A percentile compares a stretch with the other conserved stretches of the same genome.
Conservation (phyloP, 2,329 filamentous ascomycete species). For the Fusarium virguliforme region DNA sequence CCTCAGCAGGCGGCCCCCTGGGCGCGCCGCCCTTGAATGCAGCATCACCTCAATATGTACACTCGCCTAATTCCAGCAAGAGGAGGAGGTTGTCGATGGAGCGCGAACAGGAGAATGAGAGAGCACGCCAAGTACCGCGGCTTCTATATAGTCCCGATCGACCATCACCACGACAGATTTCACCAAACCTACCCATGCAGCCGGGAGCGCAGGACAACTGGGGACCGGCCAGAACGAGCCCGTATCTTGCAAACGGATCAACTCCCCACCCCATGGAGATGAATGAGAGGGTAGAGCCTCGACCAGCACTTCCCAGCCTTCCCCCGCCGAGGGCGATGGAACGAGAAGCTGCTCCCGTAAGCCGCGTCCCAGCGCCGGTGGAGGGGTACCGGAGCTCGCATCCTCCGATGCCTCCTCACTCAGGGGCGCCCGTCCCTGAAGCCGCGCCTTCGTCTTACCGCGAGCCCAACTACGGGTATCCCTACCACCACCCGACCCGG, state of each 20-base stretch:
- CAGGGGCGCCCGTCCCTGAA: slow-evolving; percentile 54
- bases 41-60: slow-evolving; percentile 65
- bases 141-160: slow-evolving; percentile 60
- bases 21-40: slow-evolving; percentile 50
- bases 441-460: slow-evolving; percentile 54
- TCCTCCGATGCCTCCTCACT: slow-evolving; percentile 42
- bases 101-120: slow-evolving; percentile 58
- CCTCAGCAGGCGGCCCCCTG: slow-evolving; percentile 57
- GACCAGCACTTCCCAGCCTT: slow-evolving; percentile 61
- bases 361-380: slow-evolving; percentile 53
- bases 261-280: slow-evolving; percentile 54
- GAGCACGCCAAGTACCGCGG: slow-evolving; percentile 64
- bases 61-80: slow-evolving; percentile 67
- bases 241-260: slow-evolving; percentile 53
- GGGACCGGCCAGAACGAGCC: slow-evolving; percentile 55
- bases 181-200: slow-evolving; percentile 52
- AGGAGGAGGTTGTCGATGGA: slow-evolving; percentile 64
- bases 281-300: slow-evolving; percentile 56
- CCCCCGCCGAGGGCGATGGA: slow-evolving; percentile 59
- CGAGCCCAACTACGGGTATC: slow-evolving; percentile 56
- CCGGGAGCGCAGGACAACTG: slow-evolving; percentile 56
- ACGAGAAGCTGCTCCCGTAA: slow-evolving; percentile 53
- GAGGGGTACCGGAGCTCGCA: slow-evolving; percentile 58
- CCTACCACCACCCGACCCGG: slow-evolving; percentile 62
- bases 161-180: slow-evolving; percentile 55